Evolutionary conservation across 805 yeast species (phyloP).

Genomic region (Pichia heedii): DNA sequence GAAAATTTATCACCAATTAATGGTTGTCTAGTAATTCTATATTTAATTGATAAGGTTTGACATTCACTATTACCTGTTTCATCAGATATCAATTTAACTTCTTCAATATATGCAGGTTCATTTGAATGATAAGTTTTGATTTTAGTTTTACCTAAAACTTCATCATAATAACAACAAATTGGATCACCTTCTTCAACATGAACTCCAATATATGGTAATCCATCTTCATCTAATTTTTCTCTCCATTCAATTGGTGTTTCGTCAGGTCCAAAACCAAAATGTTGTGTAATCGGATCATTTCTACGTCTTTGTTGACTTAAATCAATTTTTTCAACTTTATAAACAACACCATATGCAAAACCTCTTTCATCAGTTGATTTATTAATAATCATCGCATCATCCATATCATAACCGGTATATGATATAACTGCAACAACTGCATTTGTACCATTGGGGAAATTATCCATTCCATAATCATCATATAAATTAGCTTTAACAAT

Average conservation of each 20-base stretch:
- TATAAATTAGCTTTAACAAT: conserved; percentile 89
- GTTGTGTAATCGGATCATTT: conserved; percentile 92
- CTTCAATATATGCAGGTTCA: conserved; percentile 92
- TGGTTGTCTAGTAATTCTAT: conserved; percentile 85
- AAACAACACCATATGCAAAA: conserved; percentile 94
- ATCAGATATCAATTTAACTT: conserved; percentile 86
- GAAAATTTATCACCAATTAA: conserved; percentile 96
- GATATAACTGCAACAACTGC: conserved; percentile 99
- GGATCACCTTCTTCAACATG: conserved; percentile 94
- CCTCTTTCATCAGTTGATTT: conserved; percentile 98
- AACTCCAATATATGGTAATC: conserved; percentile 83
- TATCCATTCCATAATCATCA: conserved; percentile 96
- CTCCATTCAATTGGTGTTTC: conserved; percentile 91
- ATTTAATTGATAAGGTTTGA: conserved; percentile 79
- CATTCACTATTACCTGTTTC: conserved; percentile 70
- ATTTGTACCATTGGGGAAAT: conserved; percentile 96
- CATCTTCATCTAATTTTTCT: conserved; percentile 81
- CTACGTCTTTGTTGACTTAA: conserved; percentile 66
- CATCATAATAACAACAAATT: conserved; percentile 86
- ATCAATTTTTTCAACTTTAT: conserved; percentile 89
- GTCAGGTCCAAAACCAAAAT: conserved; percentile 89
- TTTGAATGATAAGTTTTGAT: conserved; percentile 87
- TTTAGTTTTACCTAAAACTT: conserved; percentile 81
- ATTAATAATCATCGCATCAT: conserved; percentile 97
- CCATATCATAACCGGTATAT: conserved; percentile 99